These are phyloP conservation scores for Neurospora sp. DNA, from an alignment of 2,329 filamentous ascomycete genomes.

Conservation along the genomic window DNA sequence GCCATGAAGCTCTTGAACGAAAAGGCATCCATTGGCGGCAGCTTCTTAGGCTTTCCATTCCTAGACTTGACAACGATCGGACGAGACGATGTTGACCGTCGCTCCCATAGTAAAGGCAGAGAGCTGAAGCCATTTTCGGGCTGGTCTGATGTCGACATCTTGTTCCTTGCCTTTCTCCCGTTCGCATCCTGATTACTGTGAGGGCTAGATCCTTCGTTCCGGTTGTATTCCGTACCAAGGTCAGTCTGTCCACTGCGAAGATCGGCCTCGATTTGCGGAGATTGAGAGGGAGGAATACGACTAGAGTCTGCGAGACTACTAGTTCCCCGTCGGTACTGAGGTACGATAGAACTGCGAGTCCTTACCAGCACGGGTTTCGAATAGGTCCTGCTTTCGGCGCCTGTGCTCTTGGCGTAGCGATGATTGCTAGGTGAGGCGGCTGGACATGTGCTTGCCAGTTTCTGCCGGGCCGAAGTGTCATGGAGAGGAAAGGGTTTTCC, in stretches of 20 bases:
- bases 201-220: background rate
- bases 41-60: constrained; percentile 21
- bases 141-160: constrained; percentile 2
- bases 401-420: constrained; percentile 45
- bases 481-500: constrained; percentile 47
- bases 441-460: constrained; percentile 48
- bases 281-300: constrained; percentile 21
- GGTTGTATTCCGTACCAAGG: background rate
- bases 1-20: constrained; percentile 55
- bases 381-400: constrained; percentile 47
- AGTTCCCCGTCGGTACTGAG: constrained; percentile 17
- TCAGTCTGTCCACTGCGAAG: background rate
- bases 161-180: constrained; percentile 25
- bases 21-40: constrained; percentile 54
- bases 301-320: constrained; percentile 21
- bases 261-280: constrained; percentile 8
- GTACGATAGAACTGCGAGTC: constrained; percentile 18
- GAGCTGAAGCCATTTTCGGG: background rate
- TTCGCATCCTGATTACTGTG: background rate
- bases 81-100: constrained; percentile 10
- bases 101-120: constrained; percentile 20
- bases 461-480: constrained; percentile 46
- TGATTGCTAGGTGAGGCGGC: constrained; percentile 33
- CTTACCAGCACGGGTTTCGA: constrained; percentile 54
- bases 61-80: constrained; percentile 20